These are phyloP conservation scores for Elongisporangium senticosum DNA, from an alignment of 352 stramenopile species.

Conservation along the genomic window DNA sequence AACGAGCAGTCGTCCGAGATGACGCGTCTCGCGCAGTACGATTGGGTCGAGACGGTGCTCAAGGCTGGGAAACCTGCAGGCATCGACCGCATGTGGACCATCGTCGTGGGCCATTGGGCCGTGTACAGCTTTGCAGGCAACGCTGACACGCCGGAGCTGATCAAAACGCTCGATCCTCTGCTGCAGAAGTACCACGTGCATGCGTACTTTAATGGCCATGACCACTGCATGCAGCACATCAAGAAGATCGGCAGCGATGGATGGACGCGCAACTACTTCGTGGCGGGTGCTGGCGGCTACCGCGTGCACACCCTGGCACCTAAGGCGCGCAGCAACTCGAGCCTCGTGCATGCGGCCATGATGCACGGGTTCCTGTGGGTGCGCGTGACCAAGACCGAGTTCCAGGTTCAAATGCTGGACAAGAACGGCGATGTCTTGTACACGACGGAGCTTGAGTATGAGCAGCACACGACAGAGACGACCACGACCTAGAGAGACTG, in stretches of 20 bases:
- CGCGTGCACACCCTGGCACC: slow-evolving; percentile 57
- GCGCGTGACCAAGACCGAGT: slow-evolving; percentile 51
- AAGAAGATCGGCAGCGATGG: slow-evolving; percentile 32
- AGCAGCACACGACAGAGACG: slow-evolving; percentile 5
- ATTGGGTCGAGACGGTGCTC: slow-evolving; percentile 70
- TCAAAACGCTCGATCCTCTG: slow-evolving; percentile 61
- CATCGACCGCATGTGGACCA: slow-evolving; percentile 79
- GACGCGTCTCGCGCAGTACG: slow-evolving; percentile 61
- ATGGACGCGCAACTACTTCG: slow-evolving; percentile 68
- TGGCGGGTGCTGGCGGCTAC: slow-evolving; percentile 77
- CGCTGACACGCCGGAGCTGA: slow-evolving; percentile 70
- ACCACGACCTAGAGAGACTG: not conserved
- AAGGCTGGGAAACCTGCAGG: slow-evolving; percentile 46
- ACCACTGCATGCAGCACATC: slow-evolving; percentile 83
- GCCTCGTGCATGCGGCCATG: slow-evolving; percentile 79
- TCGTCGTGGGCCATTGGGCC: slow-evolving; percentile 81
- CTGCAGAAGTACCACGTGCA: slow-evolving; percentile 80
- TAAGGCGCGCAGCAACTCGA: slow-evolving; percentile 53
- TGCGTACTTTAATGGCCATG: slow-evolving; percentile 84
- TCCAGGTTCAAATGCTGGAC: slow-evolving; percentile 75
- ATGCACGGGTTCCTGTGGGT: slow-evolving; percentile 84
- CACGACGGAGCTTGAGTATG: slow-evolving; percentile 68
- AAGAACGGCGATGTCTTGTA: slow-evolving; percentile 67
- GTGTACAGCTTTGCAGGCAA: slow-evolving; percentile 85
- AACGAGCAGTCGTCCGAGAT: slow-evolving; percentile 60